Base-by-base conservation (phyloP, 129 eudicot genomes). In the Lactuca saligna region DNA sequence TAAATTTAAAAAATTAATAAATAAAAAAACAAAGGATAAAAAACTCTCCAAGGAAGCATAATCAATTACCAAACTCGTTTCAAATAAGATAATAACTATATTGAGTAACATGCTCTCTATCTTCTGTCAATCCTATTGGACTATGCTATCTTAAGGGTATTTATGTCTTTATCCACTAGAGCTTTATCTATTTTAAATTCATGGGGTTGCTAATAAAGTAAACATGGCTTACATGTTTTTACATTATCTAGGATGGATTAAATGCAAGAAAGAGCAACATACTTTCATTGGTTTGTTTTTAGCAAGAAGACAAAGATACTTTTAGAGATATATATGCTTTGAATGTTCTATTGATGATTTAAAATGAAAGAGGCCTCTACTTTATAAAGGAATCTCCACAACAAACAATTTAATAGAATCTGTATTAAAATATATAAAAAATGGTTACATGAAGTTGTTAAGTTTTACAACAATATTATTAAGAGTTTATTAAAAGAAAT, bases 71-170 rank as follows among this genome's bases (percentile, higher is more conserved):
- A 25, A 25, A 25, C 29, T 25, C 29, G 29, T 25, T 25, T 10
- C 54, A 72, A 72, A 72, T 74, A 69, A 66, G 51, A 75, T 68
- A 4, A 17, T 20, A 54, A 77, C 71, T 41, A 33, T 62, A 63
- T 50, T 64, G 12, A 65, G 70, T 64, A 68, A 77, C 61, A 68
- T 51, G 94, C 89, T 87, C 87, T 70, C 94, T 87, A 83, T 87
- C 94, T 87, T 79, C 87, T 87, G 94, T 87, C 89, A 81, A 57
- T 44, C 71, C 12, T 60, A 4, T 35, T 46, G 51, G 51, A 46
- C 51, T 46, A 46, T 46, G 42, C 38, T 61, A 61, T 37, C 32
- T 61, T 16, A 33, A n/a, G 66, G 66, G 10, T 37, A n/a, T 38
- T 8, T 61, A 61, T 16, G 50, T 61, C 32, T 37, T 61, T n/a